Base-by-base conservation (phyloP, 1,284 basidiomycete species). In the Tilletia walkeri region DNA sequence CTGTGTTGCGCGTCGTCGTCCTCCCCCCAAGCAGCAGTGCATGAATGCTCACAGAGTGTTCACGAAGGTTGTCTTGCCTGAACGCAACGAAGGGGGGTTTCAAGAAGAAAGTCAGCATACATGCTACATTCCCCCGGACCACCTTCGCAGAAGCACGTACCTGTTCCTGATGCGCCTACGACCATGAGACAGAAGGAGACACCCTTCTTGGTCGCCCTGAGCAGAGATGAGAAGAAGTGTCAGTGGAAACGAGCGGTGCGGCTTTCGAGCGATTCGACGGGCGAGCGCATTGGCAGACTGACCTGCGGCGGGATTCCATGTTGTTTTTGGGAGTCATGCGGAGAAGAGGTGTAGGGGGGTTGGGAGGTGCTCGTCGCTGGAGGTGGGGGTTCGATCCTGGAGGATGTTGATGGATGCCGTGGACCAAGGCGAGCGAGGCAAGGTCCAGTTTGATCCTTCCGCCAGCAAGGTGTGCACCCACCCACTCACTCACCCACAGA, bases 111-210 rank as follows among this genome's bases (percentile, higher is more conserved):
- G 66, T 56, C 24, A 69, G 54, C 38, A 36, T 16, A 16, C 16
- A n/a, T 49, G 36, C 41, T 18, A 14, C 45, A 39, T 38, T 1
- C 12, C 4, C 20, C 45, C 20, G n/a, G 47, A 3, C 47, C 47
- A 39, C 5, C 36, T 34, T 7, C 5, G 47, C 39, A n/a, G 18
- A 12, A 1, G 48, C n/a, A 72, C 75, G 20, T 67, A 77, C 77
- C 81, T 41, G 79, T 81, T 30, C 82, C 82, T 53, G 76, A 78
- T n/a, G 82, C 79, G 30, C 82, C 82, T 41, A 83, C 82, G 45
- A 83, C 82, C 82, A 83, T 83, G 59, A 83, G 75, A 70, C 80
- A 82, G 79, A 83, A 82, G 73, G 82, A 82, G 63, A 82, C 81
- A 69, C 82, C 82, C 78, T 83, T 83, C 75, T 83, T 83, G 66